Base-by-base conservation (phyloP, 192 early-diverging fungal genomes). In the Obelidium mucronatum region DNA sequence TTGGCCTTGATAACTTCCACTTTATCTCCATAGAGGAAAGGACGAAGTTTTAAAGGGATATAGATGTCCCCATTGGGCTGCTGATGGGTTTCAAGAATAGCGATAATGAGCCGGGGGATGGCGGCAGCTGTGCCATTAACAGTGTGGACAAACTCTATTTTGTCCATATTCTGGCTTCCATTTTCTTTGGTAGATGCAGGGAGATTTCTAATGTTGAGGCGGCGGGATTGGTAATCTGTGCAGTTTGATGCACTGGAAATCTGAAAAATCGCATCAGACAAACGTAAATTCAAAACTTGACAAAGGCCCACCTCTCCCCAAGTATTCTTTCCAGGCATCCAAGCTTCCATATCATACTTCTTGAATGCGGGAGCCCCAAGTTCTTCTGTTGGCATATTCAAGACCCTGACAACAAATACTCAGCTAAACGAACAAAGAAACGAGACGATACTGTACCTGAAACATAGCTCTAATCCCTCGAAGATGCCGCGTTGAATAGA, bases 311-410 rank as follows among this genome's bases (percentile, higher is more conserved):
- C 88, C 80, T 95, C 94, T 6, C 93, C 94, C 93, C 92, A 94
- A 11, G 76, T 80, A 33, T 89, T 83, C 58, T 92, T 84, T 11
- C 94, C 96, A 4, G 96, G 95, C 94, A 98, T 97, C 96, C 96
- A 98, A 34, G 94, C 95, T 79, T 98, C 96, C 67, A 98, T 94
- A 66, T 98, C 96, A 67, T 91, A 93, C 55, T 98, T 98, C 36
- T 91, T 87, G 80, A 92, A 93, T 0, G 96, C 95, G 53, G 92
- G 94, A 11, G 94, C 95, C 37, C 96, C 96, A 40, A 98, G 80
- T 83, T 98, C 96, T 39, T 93, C 84, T 0, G 93, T 94, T 17
- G 96, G 93, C 96, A 98, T 98, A 75, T 95, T 90, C 51, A 98
- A 79, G 6, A 96, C 65, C 40, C 77, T 62, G 91, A 89, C 79